Conservation (phyloP, 306 rosid species). For the Sphenostylis stenocarpa region DNA sequence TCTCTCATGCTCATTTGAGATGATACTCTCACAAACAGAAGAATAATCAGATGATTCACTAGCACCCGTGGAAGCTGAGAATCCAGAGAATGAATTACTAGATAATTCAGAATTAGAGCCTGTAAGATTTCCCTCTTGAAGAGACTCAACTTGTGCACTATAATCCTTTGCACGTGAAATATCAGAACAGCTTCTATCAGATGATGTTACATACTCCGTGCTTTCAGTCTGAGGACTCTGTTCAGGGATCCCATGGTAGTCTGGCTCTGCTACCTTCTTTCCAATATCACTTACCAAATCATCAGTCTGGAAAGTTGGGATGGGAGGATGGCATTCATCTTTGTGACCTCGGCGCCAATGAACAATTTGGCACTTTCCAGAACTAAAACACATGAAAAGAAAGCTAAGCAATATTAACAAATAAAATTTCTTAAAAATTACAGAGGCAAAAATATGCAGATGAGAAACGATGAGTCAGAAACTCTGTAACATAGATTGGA, state of each 20-base stretch:
- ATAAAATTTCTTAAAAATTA: background rate
- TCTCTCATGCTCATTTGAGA: slow-evolving; percentile 54
- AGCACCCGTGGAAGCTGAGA: slow-evolving; percentile 47
- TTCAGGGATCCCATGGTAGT: slow-evolving; percentile 29
- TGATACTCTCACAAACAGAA: slow-evolving; percentile 60
- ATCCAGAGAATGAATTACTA: slow-evolving; percentile 69
- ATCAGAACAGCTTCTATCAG: slow-evolving; percentile 33
- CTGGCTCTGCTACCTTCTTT: slow-evolving; percentile 42
- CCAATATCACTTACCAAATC: slow-evolving; percentile 33
- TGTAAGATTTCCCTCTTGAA: slow-evolving; percentile 33
- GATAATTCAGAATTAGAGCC: slow-evolving; percentile 53
- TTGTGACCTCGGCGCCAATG: slow-evolving; percentile 96
- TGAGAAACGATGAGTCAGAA: background rate
- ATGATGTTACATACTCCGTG: background rate
- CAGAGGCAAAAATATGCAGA: background rate
- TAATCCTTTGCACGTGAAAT: slow-evolving; percentile 41
- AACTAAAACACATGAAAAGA: slow-evolving; percentile 52
- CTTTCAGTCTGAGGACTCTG: slow-evolving; percentile 37
- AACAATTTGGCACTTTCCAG: slow-evolving; percentile 82
- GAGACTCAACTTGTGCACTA: slow-evolving; percentile 43
- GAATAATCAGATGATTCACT: slow-evolving; percentile 69
- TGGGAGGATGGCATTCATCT: slow-evolving; percentile 69
- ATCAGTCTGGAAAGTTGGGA: slow-evolving; percentile 8
- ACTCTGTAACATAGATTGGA: background rate
- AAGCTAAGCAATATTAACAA: background rate